A percentile compares a stretch with the other conserved stretches of the same genome.
phyloP scores from a whole-genome alignment of 805 yeast species.

The Sungouiozyma intestinalis region DNA sequence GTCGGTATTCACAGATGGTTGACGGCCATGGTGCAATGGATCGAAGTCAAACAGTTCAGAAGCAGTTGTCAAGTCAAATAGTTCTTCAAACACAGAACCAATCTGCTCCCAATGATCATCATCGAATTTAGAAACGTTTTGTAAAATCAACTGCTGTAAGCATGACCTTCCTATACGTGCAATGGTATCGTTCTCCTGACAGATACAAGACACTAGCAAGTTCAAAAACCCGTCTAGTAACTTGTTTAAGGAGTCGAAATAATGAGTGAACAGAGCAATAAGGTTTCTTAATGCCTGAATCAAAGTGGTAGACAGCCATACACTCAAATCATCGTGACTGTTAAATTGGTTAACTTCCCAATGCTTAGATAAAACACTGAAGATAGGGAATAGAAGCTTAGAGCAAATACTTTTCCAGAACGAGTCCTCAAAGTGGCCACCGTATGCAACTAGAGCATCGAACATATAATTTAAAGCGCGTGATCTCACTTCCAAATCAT shows the following conservation, averaged over 20 bases:
- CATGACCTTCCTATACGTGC: slow-evolving; percentile 92
- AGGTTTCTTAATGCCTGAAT: slow-evolving; percentile 89
- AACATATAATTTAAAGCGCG: slow-evolving; percentile 76
- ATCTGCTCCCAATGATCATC: slow-evolving; percentile 66
- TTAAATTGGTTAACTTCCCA: slow-evolving; percentile 62
- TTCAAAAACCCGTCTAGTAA: slow-evolving; percentile 72
- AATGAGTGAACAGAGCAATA: slow-evolving; percentile 73
- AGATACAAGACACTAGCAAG: slow-evolving; percentile 74
- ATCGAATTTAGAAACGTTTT: slow-evolving; percentile 56
- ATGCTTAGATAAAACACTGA: slow-evolving; percentile 63
- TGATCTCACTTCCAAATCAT: slow-evolving; percentile 88
- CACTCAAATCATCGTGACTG: slow-evolving; percentile 76
- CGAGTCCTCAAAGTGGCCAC: slow-evolving; percentile 57
- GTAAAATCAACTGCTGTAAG: slow-evolving; percentile 65
- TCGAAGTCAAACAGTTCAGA: slow-evolving; percentile 59
- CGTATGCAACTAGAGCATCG: slow-evolving; percentile 69
- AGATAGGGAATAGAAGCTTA: slow-evolving; percentile 80
- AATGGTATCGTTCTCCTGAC: slow-evolving; percentile 94
- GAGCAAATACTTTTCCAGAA: slow-evolving; percentile 81
- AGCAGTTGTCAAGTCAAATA: slow-evolving; percentile 81
- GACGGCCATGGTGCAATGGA: slow-evolving; percentile 30
- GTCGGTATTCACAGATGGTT: slow-evolving; percentile 9
- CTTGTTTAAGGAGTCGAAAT: slow-evolving; percentile 63
- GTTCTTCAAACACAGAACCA: slow-evolving; percentile 49
- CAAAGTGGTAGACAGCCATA: slow-evolving; percentile 93